A percentile compares a stretch with the other conserved stretches of the same genome.
Evolutionary conservation across 2,329 filamentous ascomycete species (phyloP).

Genomic region (Tolypocladium capitatum): DNA sequence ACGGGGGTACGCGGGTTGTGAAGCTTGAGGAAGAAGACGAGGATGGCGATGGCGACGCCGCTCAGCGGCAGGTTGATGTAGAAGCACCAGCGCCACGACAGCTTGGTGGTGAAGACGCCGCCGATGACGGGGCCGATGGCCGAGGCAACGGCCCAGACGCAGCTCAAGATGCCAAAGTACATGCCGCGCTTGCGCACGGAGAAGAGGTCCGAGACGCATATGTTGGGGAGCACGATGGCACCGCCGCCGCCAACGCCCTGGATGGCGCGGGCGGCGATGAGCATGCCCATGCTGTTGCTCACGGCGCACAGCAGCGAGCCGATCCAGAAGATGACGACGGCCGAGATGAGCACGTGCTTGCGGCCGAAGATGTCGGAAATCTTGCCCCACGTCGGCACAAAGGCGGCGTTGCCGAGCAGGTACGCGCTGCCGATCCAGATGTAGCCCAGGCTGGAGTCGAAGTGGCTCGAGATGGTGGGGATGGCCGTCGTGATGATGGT

Average conservation of each 20-base stretch:
- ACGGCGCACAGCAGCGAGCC: constrained; percentile 42
- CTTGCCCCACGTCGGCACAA: constrained; percentile 58
- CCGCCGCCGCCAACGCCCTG: constrained; percentile 46
- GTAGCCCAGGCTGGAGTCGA: constrained; percentile 56
- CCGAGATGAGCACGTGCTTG: constrained; percentile 37
- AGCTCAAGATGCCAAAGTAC: constrained; percentile 39
- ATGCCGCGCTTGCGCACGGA: constrained; percentile 35
- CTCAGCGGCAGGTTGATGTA: constrained; percentile 47
- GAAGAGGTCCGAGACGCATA: constrained; percentile 43
- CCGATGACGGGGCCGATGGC: constrained; percentile 55
- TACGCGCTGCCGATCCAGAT: constrained; percentile 68
- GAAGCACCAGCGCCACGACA: constrained; percentile 59
- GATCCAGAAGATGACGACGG: constrained; percentile 39
- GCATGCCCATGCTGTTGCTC: constrained; percentile 33
- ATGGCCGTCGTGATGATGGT: constrained; percentile 56
- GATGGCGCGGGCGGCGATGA: constrained; percentile 41
- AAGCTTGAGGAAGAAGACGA: constrained; percentile 52
- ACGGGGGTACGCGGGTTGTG: constrained; percentile 55
- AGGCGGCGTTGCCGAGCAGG: constrained; percentile 54
- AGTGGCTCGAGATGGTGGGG: constrained; percentile 49
- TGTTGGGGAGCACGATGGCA: constrained; percentile 46
- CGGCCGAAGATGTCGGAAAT: constrained; percentile 46
- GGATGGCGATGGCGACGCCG: constrained; percentile 31
- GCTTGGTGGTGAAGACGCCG: constrained; percentile 51
- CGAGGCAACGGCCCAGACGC: constrained; percentile 51